A percentile compares a stretch with the other conserved stretches of the same genome.
These are phyloP conservation scores for Aphanomyces euteiches DNA, from an alignment of 352 stramenopile species.

Conservation along the genomic window DNA sequence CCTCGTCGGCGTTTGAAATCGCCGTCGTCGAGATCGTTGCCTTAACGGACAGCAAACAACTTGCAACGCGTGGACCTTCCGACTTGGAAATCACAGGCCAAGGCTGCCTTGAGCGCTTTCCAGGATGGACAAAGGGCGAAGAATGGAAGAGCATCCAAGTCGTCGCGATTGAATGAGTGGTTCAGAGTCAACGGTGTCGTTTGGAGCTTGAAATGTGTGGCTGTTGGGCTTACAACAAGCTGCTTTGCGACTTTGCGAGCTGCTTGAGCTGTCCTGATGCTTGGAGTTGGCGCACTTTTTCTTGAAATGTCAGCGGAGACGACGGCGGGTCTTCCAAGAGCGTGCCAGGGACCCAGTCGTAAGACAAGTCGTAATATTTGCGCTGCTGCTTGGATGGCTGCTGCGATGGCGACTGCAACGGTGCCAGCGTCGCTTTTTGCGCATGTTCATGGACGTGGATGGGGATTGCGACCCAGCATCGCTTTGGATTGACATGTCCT, in stretches of 20 bases:
- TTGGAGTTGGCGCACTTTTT: constrained; percentile 37
- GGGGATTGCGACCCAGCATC: constrained; percentile 62
- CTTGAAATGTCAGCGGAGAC: constrained; percentile 27
- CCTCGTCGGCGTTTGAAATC: no score
- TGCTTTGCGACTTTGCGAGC: background rate
- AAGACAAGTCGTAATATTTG: constrained; percentile 40
- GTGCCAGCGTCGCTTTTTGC: background rate
- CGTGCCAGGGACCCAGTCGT: constrained; percentile 56
- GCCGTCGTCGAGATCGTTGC: no score
- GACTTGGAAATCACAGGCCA: no score
- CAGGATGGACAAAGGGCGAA: no score
- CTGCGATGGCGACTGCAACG: background rate
- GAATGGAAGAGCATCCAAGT: no score
- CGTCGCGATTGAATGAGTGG: no score
- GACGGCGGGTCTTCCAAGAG: constrained; percentile 27
- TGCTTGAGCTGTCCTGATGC: constrained; percentile 24
- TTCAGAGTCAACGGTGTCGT: no score
- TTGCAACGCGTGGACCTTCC: no score
- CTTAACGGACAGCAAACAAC: no score
- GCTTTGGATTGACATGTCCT: constrained; percentile 48
- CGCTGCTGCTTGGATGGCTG: background rate
- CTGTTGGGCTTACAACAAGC: background rate
- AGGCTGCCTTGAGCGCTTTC: no score
- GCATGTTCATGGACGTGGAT: constrained; percentile 24
- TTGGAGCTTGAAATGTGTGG: no score